Evolutionary conservation across 164 flowering plant species (phyloP), one percentile per base, ranked within the genome.

Genomic region (Magnolia changhungtana): DNA sequence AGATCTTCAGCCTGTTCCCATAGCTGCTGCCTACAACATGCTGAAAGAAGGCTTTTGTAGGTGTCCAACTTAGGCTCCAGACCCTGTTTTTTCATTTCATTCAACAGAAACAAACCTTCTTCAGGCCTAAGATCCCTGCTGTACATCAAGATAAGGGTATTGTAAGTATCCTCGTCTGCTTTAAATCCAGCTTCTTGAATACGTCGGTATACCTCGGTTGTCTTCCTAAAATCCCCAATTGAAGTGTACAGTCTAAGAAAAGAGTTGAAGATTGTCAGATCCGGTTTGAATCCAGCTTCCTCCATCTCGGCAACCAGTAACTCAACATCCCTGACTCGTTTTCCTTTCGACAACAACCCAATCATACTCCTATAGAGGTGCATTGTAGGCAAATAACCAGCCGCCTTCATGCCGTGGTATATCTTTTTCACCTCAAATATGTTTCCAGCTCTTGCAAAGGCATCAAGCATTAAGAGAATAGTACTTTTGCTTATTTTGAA

Each of bases 391-490:
- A 94, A 82, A 86, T 91, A 92, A 59, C 98, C 99, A 19, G 97
- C 93, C 80, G 98, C 96, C 78, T 87, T 96, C 99, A 96, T 94
- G 27, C 99, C 97, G 79, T 85, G 82, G 77, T 96, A 94, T 84
- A 96, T 87, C 79, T 94, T 96, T 86, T 91, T 92, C 37, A 92
- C 97, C 87, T 96, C 99, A 85, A 90, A 91, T 74, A 94, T 81
- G 77, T 92, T 86, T 10, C 97, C 89, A 1, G 87, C 87, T 72
- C 82, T 83, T n/a, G 89, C 94, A 84, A 94, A 96, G 71, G 99
- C 97, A 78, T 92, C 95, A 76, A 96, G 92, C 92, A 94, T 92
- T 84, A 96, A 86, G 50, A 92, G 79, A 74, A 94, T 90, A 20
- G 98, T 84, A 84, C 93, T 91, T 82, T 91, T 94, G 83, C 97